Conservation (phyloP, 352 stramenopile genomes). For the Pythium periplocum region DNA sequence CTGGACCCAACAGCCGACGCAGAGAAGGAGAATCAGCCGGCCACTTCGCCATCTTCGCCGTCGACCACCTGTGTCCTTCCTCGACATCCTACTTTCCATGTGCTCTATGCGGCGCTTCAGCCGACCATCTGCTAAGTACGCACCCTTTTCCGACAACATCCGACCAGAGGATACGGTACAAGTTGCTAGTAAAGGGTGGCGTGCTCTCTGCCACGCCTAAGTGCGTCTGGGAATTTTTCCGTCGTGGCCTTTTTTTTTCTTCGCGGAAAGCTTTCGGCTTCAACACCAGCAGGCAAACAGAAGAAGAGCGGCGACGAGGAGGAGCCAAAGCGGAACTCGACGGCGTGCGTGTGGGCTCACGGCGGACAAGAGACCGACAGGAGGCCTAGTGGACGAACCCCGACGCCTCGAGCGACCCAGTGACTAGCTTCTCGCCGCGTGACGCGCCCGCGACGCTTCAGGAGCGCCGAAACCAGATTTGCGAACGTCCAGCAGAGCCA, state of each 20-base stretch:
- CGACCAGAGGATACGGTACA: too few species aligned
- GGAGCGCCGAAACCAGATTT: neutral
- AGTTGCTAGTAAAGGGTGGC: neutral
- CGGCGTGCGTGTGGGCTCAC: neutral
- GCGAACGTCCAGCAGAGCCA: too few species aligned
- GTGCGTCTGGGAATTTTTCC: too few species aligned
- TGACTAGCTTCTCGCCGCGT: too few species aligned
- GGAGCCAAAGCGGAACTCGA: neutral
- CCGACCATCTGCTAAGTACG: neutral
- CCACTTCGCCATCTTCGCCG: too few species aligned
- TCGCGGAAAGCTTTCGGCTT: constrained; percentile 21
- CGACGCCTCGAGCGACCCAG: too few species aligned
- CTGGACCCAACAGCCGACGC: neutral
- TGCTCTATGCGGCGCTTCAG: too few species aligned
- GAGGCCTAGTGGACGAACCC: neutral
- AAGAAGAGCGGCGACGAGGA: neutral
- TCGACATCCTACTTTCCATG: too few species aligned
- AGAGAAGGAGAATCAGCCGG: neutral
- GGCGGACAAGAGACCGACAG: neutral
- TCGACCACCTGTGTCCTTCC: too few species aligned
- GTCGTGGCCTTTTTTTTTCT: constrained; percentile 13
- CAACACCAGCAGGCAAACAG: constrained; percentile 20
- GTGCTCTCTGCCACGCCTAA: neutral
- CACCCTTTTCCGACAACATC: too few species aligned
- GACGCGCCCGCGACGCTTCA: neutral